Conservation (phyloP, 208 protist genomes). For the Trypanosoma theileri region DNA sequence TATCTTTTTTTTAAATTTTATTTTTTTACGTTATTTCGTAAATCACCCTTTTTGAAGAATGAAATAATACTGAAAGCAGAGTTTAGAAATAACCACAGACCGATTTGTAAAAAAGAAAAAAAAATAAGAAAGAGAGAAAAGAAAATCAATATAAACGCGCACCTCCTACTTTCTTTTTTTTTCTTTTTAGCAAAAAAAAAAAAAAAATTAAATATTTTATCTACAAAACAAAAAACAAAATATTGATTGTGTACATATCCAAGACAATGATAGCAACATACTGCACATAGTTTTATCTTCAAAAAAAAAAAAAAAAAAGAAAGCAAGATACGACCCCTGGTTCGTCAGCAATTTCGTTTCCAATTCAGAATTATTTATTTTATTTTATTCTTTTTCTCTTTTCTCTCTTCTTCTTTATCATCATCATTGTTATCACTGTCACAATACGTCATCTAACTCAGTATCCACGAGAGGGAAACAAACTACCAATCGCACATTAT, state of each 20-base stretch:
- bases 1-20: neutral
- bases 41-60: neutral
- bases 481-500: conserved; percentile 27
- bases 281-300: neutral
- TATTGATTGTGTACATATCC: neutral
- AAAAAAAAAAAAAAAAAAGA: neutral
- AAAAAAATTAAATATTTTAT: neutral
- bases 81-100: neutral
- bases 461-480: conserved; percentile 18
- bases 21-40: neutral
- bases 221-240: neutral
- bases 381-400: neutral
- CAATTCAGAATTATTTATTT: neutral
- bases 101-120: neutral
- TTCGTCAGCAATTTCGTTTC: neutral
- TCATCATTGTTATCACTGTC: neutral
- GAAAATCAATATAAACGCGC: neutral
- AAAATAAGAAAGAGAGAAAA: neutral
- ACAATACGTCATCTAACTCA: neutral
- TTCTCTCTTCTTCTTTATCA: neutral
- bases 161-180: neutral
- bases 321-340: neutral
- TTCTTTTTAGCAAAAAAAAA: neutral
- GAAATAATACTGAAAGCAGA: neutral
- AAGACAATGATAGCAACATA: neutral